Evolutionary conservation across 2,329 filamentous ascomycete species (phyloP).

Genomic region (Plenodomus tracheiphilus): DNA sequence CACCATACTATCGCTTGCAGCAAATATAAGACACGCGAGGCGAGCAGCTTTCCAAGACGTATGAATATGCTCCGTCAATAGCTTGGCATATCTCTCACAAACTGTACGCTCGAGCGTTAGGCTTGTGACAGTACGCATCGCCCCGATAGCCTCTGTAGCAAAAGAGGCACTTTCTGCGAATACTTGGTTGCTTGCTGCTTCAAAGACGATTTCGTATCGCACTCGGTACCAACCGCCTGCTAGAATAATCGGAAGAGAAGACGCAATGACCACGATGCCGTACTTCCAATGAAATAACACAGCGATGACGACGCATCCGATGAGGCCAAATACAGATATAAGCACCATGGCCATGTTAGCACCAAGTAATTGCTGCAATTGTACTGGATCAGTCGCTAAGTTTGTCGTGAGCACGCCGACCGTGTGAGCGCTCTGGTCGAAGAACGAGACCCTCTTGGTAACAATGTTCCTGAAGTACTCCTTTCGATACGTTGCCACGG

Average conservation of each 20-base stretch:
- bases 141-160: conserved; percentile 88
- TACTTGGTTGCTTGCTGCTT: conserved; percentile 65
- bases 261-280: conserved; percentile 72
- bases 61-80: conserved; percentile 70
- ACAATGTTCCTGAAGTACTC: conserved; percentile 82
- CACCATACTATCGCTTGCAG: conserved; percentile 62
- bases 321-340: conserved; percentile 75
- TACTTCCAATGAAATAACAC: conserved; percentile 82
- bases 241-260: conserved; percentile 69
- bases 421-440: conserved; percentile 84
- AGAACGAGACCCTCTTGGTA: conserved; percentile 89
- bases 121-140: conserved; percentile 90
- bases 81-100: conserved; percentile 67
- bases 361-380: conserved; percentile 31
- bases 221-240: conserved; percentile 79
- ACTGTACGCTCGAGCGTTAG: conserved; percentile 85
- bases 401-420: conserved; percentile 76
- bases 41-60: conserved; percentile 71
- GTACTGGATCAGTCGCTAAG: conserved; percentile 45
- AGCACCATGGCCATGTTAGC: conserved; percentile 71
- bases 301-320: conserved; percentile 69
- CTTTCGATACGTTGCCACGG: conserved; percentile 73
- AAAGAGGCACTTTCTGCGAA: conserved; percentile 79
- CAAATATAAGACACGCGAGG: conserved; percentile 21
- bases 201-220: conserved; percentile 49